Base-by-base conservation (phyloP, 148 eudicot species). In the Nyssa sinensis region DNA sequence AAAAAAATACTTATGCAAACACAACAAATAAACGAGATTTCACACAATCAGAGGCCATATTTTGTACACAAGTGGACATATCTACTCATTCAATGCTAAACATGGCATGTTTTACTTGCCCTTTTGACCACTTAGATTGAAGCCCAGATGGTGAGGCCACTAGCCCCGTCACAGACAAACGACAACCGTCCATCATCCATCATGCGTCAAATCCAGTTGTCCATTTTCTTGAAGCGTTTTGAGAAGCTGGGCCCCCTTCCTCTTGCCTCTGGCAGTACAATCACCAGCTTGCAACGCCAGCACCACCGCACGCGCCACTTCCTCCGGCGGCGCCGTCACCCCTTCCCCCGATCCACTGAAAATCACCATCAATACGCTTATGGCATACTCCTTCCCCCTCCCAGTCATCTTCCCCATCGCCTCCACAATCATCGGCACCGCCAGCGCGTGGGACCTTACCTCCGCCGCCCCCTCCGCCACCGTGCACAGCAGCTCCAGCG, bases 241-340 rank as follows among this genome's bases (percentile, higher is more conserved):
- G 64, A 94, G 80, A 7, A 94, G 83, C 78, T 91, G 97, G 67
- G 81, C 88, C 75, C 97, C 98, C 79, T 94, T 94, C 47, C 97
- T 86, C 82, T 78, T 88, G 41, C 86, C 95, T 9, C 98, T 88
- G 0, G 88, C 93, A 72, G 90, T 94, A 69, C 98, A 91, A 9
- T 88, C 86, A 64, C 94, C 96, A n/a, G n/a, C n/a, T 31, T 90
- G 95, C 91, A 94, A 77, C 0, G 98, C 98, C 77, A 94, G 80
- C 82, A 75, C 84, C 73, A 94, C 97, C 63, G 95, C 97, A 39
- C 92, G 83, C 69, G 90, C 97, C 82, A 94, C 92, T 86, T 92
- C 93, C 65, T 92, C 96, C 28, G 89, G 82, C 35, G 97, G 97
- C 5, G 97, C 92, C 72, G 65, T 73, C 44, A 79, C 49, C 31